A percentile compares a stretch with the other conserved stretches of the same genome.
phyloP scores from a whole-genome alignment of 495 filamentous ascomycete species.

The Parachaetomium inaequale region DNA sequence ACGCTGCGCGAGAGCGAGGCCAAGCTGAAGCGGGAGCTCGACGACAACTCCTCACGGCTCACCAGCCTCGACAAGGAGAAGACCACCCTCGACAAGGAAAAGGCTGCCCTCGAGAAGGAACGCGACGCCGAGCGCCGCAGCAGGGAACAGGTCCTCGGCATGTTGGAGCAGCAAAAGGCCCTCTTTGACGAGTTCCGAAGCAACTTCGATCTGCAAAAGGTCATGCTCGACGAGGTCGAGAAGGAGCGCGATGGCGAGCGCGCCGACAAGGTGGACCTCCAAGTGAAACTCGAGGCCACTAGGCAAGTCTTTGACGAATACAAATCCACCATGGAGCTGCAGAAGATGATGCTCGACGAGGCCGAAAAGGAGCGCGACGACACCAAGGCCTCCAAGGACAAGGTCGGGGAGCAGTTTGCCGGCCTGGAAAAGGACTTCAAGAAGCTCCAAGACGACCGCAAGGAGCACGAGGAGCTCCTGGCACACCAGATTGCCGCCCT shows the following conservation, averaged over 20 bases:
- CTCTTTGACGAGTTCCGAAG: conserved; percentile 43
- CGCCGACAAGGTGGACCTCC: conserved; percentile 22
- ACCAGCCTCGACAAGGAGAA: conserved; percentile 8
- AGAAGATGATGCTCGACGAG: conserved; percentile 38
- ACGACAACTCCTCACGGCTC: conserved; percentile 26
- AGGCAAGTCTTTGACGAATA: conserved; percentile 40
- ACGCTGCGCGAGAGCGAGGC: conserved; percentile 35
- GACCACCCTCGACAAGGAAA: conserved; percentile 22
- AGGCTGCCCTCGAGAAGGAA: conserved; percentile 31
- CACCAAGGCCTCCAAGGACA: conserved; percentile 31
- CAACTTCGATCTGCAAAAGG: conserved; percentile 38
- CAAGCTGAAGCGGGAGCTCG: conserved; percentile 34
- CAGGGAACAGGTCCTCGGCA: conserved; percentile 22
- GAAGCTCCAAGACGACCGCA: conserved; percentile 34
- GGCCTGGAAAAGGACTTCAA: conserved; percentile 36
- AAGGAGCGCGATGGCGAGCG: conserved; percentile 30
- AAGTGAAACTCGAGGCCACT: conserved; percentile 36
- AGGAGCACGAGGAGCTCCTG: conserved; percentile 37
- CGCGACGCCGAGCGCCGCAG: conserved; percentile 26
- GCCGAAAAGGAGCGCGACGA: conserved; percentile 41
- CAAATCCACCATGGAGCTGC: conserved; percentile 35
- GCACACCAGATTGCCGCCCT: conserved; percentile 37
- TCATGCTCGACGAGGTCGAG: conserved; percentile 35
- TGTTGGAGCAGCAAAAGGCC: conserved; percentile 39
- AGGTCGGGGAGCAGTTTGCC: conserved; percentile 31